Percentiles rank a stretch among this genome's conserved stretches.
Conservation (phyloP, 345 rosid species). For the Excoecaria cochinchinensis region DNA sequence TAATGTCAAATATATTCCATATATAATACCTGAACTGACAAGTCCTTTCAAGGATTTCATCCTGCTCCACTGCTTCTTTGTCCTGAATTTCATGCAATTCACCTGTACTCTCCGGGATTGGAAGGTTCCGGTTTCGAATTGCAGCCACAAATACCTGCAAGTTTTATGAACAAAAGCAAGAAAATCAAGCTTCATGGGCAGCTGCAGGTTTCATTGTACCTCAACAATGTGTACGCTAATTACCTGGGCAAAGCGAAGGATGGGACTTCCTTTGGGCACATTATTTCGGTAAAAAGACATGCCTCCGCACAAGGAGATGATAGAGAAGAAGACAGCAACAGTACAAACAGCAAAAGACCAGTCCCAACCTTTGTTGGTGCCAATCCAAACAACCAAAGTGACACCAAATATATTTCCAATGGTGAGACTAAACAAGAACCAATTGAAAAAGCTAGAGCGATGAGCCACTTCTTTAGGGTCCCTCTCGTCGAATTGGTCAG, state of each 20-base stretch:
- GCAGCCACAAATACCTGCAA: conserved; percentile 53
- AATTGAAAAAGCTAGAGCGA: conserved; percentile 59
- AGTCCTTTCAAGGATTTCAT: conserved; percentile 46
- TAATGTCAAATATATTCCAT: neutral
- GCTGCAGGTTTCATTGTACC: neutral
- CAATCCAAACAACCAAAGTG: conserved; percentile 53
- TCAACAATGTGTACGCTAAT: neutral
- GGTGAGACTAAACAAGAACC: conserved; percentile 55
- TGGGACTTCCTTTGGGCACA: conserved; percentile 48
- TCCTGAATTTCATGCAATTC: conserved; percentile 48
- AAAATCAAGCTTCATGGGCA: neutral
- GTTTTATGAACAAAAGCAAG: neutral
- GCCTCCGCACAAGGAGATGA: conserved; percentile 43
- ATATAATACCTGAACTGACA: conserved; percentile 49
- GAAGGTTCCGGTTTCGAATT: conserved; percentile 38
- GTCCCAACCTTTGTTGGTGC: conserved; percentile 53
- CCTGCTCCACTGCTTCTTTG: conserved; percentile 31
- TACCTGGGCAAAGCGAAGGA: conserved; percentile 51
- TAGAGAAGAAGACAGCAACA: conserved; percentile 30
- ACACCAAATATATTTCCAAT: conserved; percentile 47
- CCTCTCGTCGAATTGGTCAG: conserved; percentile 55
- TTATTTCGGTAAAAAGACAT: conserved; percentile 47
- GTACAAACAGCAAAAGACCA: conserved; percentile 45
- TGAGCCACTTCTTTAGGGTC: conserved; percentile 46
- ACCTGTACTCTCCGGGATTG: conserved; percentile 39